These are phyloP conservation scores for Aspergillus affinis DNA, from an alignment of 495 filamentous ascomycete genomes.

Conservation along the genomic window DNA sequence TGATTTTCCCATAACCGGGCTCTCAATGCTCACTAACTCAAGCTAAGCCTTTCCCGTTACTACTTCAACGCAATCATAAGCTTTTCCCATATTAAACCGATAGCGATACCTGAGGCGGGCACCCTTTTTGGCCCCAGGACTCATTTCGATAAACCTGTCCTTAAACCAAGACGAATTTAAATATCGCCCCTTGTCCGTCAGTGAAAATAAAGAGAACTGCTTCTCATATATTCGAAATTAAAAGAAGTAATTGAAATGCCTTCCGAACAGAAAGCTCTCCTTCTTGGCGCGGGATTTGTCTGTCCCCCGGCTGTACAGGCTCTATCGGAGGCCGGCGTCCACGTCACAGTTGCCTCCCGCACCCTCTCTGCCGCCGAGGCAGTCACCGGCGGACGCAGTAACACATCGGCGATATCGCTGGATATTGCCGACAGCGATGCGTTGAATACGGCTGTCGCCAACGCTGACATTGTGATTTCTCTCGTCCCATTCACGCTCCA, in stretches of 20 bases:
- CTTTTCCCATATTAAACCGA: too few relatives aligned
- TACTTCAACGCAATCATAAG: too few relatives aligned
- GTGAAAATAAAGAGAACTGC: too few relatives aligned
- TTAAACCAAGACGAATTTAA: too few relatives aligned
- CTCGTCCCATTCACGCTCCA: neutral
- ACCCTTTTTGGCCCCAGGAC: too few relatives aligned
- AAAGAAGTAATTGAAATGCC: neutral
- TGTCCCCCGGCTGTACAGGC: neutral
- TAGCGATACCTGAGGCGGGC: too few relatives aligned
- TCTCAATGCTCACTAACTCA: too few relatives aligned
- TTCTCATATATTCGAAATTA: too few relatives aligned
- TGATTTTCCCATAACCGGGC: too few relatives aligned
- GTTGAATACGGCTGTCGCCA: neutral
- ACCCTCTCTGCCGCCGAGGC: constrained; percentile 3
- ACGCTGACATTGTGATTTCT: neutral
- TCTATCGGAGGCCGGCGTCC: constrained; percentile 1
- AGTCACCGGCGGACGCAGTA: neutral
- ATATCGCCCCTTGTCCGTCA: too few relatives aligned
- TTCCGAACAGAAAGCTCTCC: neutral
- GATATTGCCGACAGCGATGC: neutral
- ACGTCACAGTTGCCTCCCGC: constrained; percentile 2
- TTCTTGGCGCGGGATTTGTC: neutral
- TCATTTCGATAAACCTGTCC: too few relatives aligned
- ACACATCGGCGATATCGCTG: neutral
- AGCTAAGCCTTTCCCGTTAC: too few relatives aligned